A percentile compares a stretch with the other conserved stretches of the same genome.
These are phyloP conservation scores for Sutorius australiensis DNA, from an alignment of 768 basidiomycete species.

Conservation along the genomic window DNA sequence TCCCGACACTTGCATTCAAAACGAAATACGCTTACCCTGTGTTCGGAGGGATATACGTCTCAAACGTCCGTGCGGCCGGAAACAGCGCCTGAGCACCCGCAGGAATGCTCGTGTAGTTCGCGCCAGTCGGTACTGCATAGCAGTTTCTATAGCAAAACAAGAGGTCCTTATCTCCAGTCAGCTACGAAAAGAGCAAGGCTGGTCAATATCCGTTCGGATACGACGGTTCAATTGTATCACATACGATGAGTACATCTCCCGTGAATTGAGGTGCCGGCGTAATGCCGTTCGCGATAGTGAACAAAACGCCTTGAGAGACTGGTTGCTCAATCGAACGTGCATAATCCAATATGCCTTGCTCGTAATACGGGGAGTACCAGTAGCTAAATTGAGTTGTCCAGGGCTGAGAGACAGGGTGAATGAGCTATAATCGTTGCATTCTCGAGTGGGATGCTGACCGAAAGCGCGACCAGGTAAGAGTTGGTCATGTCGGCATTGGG, in stretches of 20 bases:
- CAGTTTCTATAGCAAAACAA: background rate
- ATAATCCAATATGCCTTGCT: background rate
- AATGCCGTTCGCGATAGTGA: background rate
- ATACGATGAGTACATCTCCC: background rate
- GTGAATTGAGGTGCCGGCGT: background rate
- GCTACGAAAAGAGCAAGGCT: background rate
- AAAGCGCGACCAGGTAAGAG: background rate
- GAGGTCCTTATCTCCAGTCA: background rate
- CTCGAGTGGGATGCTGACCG: background rate
- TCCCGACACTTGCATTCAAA: background rate
- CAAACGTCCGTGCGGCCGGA: background rate
- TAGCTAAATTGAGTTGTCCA: background rate
- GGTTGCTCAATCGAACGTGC: background rate
- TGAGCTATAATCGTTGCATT: background rate
- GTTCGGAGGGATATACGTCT: background rate
- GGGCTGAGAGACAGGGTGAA: background rate
- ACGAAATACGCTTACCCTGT: background rate
- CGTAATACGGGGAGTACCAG: background rate
- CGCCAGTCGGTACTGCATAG: background rate
- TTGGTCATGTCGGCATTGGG: background rate
- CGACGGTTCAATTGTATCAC: background rate
- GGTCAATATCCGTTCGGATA: background rate
- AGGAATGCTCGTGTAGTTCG: background rate
- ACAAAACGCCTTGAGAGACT: background rate
- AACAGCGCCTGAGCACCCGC: background rate